phyloP scores from a whole-genome alignment of 2,329 filamentous ascomycete genomes.

The Aspergillus sp. region DNA sequence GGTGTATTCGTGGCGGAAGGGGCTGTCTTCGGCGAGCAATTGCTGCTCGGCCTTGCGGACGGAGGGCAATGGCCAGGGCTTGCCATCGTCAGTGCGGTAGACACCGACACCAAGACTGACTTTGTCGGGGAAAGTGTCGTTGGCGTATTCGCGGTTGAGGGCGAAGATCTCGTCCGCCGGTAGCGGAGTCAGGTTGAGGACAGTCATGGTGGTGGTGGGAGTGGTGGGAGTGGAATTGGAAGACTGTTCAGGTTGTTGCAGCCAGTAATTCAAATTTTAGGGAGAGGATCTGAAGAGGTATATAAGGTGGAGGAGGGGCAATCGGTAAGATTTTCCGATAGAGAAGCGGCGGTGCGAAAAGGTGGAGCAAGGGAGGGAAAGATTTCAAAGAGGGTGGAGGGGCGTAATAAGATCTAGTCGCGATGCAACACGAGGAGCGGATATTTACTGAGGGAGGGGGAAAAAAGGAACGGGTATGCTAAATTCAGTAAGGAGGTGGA shows the following conservation, averaged over 20 bases:
- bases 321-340: not conserved
- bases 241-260: not conserved
- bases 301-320: not conserved
- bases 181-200: conserved; percentile 68
- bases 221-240: not conserved
- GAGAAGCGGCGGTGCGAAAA: not conserved
- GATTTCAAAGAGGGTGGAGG: not conserved
- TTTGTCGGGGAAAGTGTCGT: conserved; percentile 71
- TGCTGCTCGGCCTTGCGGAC: conserved; percentile 78
- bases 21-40: conserved; percentile 77
- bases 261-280: not conserved
- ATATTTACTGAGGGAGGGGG: not conserved
- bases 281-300: not conserved
- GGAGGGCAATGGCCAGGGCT: conserved; percentile 93
- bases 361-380: conserved; percentile 1
- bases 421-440: not conserved
- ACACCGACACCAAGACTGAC: conserved; percentile 89
- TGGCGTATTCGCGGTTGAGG: conserved; percentile 78
- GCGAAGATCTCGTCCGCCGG: conserved; percentile 91
- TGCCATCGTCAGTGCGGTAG: conserved; percentile 87
- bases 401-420: not conserved
- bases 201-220: conserved; percentile 27
- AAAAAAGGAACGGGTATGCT: not conserved
- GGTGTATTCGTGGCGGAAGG: conserved; percentile 95
- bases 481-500: conserved; percentile 11